Conservation (phyloP, 1,284 basidiomycete genomes). For the Xerocomus amazonicus region DNA sequence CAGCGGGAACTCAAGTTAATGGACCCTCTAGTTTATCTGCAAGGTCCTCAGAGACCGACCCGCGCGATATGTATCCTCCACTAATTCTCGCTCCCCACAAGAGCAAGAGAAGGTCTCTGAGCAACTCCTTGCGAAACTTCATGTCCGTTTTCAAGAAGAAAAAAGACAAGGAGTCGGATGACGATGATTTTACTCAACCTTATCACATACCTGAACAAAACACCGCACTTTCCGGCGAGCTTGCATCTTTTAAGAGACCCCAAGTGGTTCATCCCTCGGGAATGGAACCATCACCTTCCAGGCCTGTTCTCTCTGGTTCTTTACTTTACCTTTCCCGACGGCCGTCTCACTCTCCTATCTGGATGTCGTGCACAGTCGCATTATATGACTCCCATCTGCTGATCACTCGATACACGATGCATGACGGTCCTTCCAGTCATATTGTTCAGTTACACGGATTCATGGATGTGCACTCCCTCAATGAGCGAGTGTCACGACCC, state of each 20-base stretch:
- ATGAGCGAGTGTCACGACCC: slow-evolving; percentile 42
- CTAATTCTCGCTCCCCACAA: slow-evolving; percentile 26
- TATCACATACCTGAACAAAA: slow-evolving; percentile 8
- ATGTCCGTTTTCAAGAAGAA: slow-evolving; percentile 62
- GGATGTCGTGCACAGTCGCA: slow-evolving; percentile 51
- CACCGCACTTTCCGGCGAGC: neutral
- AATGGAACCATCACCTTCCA: slow-evolving; percentile 4
- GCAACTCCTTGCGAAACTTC: slow-evolving; percentile 63
- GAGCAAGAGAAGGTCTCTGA: slow-evolving; percentile 47
- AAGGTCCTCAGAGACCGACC: slow-evolving; percentile 12
- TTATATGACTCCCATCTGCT: slow-evolving; percentile 47
- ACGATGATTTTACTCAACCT: slow-evolving; percentile 16
- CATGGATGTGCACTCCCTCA: slow-evolving; percentile 59
- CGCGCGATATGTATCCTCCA: slow-evolving; percentile 11
- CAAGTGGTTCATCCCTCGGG: neutral
- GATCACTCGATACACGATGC: slow-evolving; percentile 44
- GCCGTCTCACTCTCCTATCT: slow-evolving; percentile 40
- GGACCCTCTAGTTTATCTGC: slow-evolving; percentile 9
- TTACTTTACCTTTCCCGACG: slow-evolving; percentile 50
- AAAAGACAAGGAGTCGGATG: slow-evolving; percentile 35
- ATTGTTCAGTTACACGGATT: slow-evolving; percentile 50
- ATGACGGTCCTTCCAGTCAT: slow-evolving; percentile 43
- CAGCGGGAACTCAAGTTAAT: slow-evolving; percentile 6
- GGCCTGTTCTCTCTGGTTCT: slow-evolving; percentile 35
- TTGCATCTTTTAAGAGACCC: slow-evolving; percentile 1